phyloP scores from a whole-genome alignment of 306 rosid genomes.

The Bauhinia variegata region DNA sequence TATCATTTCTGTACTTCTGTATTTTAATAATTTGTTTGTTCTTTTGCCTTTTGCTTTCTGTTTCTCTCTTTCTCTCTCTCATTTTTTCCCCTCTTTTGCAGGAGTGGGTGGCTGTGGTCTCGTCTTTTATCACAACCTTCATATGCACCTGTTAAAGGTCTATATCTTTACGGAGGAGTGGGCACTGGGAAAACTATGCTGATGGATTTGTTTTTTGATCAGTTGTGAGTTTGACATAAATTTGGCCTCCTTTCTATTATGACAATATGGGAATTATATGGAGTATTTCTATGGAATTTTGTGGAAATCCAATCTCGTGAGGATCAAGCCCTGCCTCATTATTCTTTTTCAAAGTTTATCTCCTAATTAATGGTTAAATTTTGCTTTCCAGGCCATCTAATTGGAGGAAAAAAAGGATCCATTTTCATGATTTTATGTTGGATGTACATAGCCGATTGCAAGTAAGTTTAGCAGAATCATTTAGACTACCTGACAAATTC shows the following conservation, averaged over 20 bases:
- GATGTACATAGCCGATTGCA: constrained; percentile 86
- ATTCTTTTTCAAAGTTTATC: constrained; percentile 19
- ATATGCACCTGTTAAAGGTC: constrained; percentile 79
- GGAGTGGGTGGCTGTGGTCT: constrained; percentile 97
- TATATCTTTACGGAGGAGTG: constrained; percentile 96
- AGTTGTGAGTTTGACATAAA: constrained; percentile 68
- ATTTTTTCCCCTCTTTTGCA: constrained; percentile 31
- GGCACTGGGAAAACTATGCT: constrained; percentile 99
- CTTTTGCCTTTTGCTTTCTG: no score
- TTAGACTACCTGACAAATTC: constrained; percentile 7
- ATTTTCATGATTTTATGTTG: constrained; percentile 97
- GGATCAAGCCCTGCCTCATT: constrained; percentile 24
- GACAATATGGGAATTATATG: constrained; percentile 15
- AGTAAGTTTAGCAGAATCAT: constrained; percentile 54
- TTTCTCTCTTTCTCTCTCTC: no score
- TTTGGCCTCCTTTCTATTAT: constrained; percentile 11
- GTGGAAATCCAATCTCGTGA: constrained; percentile 27
- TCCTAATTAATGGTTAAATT: constrained; percentile 32
- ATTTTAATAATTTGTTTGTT: no score
- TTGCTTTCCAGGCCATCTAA: constrained; percentile 62
- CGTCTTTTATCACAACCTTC: constrained; percentile 84
- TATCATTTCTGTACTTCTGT: neutral
- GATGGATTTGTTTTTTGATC: constrained; percentile 93
- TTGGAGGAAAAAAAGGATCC: constrained; percentile 95
- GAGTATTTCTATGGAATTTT: constrained; percentile 29